These are phyloP conservation scores for Plectosphaerella cucumerina DNA, from an alignment of 2,329 filamentous ascomycete genomes.

Conservation along the genomic window DNA sequence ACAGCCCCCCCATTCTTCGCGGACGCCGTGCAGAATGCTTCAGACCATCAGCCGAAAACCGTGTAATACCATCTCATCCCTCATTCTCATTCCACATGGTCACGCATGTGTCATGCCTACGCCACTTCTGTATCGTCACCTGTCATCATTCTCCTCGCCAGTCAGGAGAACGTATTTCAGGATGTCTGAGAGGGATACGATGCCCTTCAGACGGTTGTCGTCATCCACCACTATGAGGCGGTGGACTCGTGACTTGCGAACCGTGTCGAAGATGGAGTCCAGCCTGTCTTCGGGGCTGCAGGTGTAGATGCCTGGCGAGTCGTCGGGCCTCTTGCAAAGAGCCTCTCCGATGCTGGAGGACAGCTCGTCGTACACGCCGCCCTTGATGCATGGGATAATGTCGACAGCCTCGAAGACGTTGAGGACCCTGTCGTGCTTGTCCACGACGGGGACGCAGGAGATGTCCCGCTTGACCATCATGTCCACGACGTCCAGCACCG, in stretches of 20 bases:
- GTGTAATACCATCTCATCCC: too few species aligned
- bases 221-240: conserved; percentile 91
- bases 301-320: conserved; percentile 95
- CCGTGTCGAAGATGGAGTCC: conserved; percentile 94
- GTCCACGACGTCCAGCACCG: conserved; percentile 92
- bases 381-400: conserved; percentile 93
- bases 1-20: conserved; percentile 15
- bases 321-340: conserved; percentile 78
- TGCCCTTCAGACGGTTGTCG: conserved; percentile 76
- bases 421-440: conserved; percentile 70
- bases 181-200: conserved; percentile 93
- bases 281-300: conserved; percentile 88
- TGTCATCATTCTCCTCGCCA: conserved; percentile 56
- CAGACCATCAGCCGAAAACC: conserved; percentile 9
- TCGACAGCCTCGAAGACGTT: conserved; percentile 98
- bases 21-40: conserved; percentile 26
- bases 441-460: conserved; percentile 89
- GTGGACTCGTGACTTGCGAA: conserved; percentile 92
- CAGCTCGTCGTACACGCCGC: conserved; percentile 87
- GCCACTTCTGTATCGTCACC: neutral
- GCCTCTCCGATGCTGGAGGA: conserved; percentile 84
- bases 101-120: neutral
- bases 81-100: neutral
- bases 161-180: conserved; percentile 88
- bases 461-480: conserved; percentile 91